Conservation (phyloP, 2,329 filamentous ascomycete species). For the Neoascochyta sp. region DNA sequence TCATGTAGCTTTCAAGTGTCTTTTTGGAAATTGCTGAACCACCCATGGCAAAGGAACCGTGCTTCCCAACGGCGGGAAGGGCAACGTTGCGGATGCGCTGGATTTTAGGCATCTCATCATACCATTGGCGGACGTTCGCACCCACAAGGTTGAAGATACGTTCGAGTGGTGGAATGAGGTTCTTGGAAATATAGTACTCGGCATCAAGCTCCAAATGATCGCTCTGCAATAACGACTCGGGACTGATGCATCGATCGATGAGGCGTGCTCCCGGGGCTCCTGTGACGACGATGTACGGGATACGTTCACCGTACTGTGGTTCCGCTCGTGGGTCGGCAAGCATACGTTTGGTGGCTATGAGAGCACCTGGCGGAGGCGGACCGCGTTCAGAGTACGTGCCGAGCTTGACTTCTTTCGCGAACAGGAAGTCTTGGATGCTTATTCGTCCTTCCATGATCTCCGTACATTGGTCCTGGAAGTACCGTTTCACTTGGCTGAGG, state of each 20-base stretch:
- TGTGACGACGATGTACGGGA: constrained; percentile 89
- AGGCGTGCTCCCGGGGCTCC: constrained; percentile 82
- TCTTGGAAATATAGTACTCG: constrained; percentile 96
- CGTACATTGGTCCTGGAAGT: constrained; percentile 83
- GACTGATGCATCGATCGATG: constrained; percentile 84
- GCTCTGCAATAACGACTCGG: constrained; percentile 74
- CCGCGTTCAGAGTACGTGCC: constrained; percentile 83
- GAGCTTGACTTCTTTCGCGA: constrained; percentile 85
- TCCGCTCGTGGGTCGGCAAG: constrained; percentile 79
- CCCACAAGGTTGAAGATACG: constrained; percentile 96
- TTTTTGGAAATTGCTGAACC: constrained; percentile 49
- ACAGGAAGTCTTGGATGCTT: constrained; percentile 93
- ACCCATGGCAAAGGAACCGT: constrained; percentile 16
- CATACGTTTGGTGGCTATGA: constrained; percentile 85
- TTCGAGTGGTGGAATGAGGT: constrained; percentile 89
- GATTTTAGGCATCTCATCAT: constrained; percentile 92
- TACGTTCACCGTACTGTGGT: constrained; percentile 90
- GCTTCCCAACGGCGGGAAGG: constrained; percentile 15
- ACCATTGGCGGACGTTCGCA: constrained; percentile 87
- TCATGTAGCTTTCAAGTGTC: constrained; percentile 94
- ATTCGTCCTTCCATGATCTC: constrained; percentile 90
- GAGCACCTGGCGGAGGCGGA: constrained; percentile 76
- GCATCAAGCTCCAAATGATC: constrained; percentile 79
- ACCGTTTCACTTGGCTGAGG: constrained; percentile 79
- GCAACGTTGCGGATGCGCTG: constrained; percentile 67